phyloP scores from a whole-genome alignment of 768 basidiomycete species.

The Mycena maculata region DNA sequence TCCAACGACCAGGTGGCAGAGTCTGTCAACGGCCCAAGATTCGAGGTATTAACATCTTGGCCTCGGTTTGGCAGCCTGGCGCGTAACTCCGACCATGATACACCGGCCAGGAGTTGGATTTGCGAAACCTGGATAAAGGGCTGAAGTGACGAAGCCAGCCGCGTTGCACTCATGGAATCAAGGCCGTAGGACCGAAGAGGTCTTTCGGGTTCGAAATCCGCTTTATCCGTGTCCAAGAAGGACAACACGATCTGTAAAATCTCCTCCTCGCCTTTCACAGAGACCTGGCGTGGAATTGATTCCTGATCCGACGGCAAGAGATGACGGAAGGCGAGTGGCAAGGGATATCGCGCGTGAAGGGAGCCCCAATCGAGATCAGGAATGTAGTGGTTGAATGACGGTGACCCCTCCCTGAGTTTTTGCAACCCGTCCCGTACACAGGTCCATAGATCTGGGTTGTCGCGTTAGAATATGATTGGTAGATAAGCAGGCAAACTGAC shows the following conservation, averaged over 20 bases:
- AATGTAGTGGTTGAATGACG: background rate
- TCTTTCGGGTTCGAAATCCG: background rate
- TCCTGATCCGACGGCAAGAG: too few relatives aligned
- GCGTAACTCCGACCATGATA: conserved; percentile 3
- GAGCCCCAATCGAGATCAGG: background rate
- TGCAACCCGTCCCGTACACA: background rate
- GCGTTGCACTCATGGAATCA: background rate
- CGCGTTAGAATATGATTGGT: too few relatives aligned
- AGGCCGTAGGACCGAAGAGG: conserved; percentile 9
- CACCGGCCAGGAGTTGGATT: conserved; percentile 7
- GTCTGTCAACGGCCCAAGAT: too few relatives aligned
- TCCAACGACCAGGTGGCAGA: conserved; percentile 24
- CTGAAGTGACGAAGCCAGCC: background rate
- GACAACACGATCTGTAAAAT: background rate
- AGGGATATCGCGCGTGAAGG: background rate
- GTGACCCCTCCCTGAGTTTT: background rate
- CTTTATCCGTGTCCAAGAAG: background rate
- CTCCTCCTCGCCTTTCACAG: background rate
- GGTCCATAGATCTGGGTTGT: background rate
- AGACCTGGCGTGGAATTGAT: too few relatives aligned
- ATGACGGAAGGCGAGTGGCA: background rate
- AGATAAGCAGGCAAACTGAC: too few relatives aligned
- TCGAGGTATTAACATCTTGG: background rate
- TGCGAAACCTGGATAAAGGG: background rate
- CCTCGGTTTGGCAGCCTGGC: too few relatives aligned